Evolutionary conservation across 2,329 filamentous ascomycete genomes (phyloP), one percentile per base, ranked within the genome.

Genomic region (Pseudogymnoascus sp.): DNA sequence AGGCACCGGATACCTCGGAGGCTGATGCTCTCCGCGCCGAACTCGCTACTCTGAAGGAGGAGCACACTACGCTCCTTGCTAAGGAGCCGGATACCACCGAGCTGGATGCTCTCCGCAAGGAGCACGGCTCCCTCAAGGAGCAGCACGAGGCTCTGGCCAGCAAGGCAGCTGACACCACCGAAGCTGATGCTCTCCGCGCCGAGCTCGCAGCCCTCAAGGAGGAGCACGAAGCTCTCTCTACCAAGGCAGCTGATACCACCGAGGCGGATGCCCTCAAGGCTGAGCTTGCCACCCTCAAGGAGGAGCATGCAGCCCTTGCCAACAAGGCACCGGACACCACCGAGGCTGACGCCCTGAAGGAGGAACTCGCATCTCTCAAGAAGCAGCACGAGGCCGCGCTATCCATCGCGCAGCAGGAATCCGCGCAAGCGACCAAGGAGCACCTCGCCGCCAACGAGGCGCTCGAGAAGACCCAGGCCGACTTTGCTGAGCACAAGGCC

Each of bases 301-400:
- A 67, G 28, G 64, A 71, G 60, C 43, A 60, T 9, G 82, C 70
- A 81, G 81, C 80, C 2, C 71, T 75, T 57, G 79, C 76, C 72
- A 82, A 75, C 67, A 77, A 76, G 66, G 84, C 80, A 70, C 75
- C 80, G 5, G 82, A 86, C 68, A 83, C 78, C 2, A 76, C 78
- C 0, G 83, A 78, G 68, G 71, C 75, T 2, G 82, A 86, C 66
- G 75, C 74, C 2, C 73, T 85, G 39, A 78, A 76, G 65, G 72
- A 74, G 28, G 76, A 85, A 66, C 71, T 86, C 20, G 75, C 77
- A n/a, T 69, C 74, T 14, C 66, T 81, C 60, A 80, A 80, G 69
- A 75, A 77, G 64, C 68, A 75, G n/a, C 77, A 81, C 57, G 76
- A 78, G 59, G 75, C 77, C 37, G 74, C 75, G 28, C 68, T 80